Evolutionary conservation across 441 rosid species (phyloP), one percentile per base, ranked within the genome.

Genomic region (Viola pubescens): DNA sequence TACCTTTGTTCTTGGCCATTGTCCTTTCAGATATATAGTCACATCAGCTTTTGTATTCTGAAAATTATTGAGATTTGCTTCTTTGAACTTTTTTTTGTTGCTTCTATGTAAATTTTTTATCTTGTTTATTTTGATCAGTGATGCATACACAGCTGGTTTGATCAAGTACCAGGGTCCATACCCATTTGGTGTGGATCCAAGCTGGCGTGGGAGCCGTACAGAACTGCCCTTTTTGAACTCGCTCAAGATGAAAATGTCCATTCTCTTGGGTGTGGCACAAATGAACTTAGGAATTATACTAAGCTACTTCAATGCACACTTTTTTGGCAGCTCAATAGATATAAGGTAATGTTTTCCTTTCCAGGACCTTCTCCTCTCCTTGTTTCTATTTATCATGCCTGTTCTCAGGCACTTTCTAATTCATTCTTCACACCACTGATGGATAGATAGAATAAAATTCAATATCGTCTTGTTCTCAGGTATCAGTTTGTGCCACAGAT

Each of bases 171-270:
- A 64, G 69, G 95, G 84, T 79, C 73, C 95, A 43, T 92, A 89
- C 77, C 94, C 98, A 52, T 92, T 92, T 72, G 98, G 98, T 51
- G 95, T 92, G 52, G 98, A 92, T 84, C 98, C 98, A 61, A 84
- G 94, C 69, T 92, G 98, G 98, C 97, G 97, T 65, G 98, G 98
- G 76, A 92, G 97, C 77, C 97, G 98, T 69, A 19, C 95, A 12
- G 98, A 92, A 73, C 75, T 92, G 69, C 98, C 98, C 49, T 92
- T 87, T 75, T 57, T 92, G 62, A 92, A 89, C 74, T 92, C 98
- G 66, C 85, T 92, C 40, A 92, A 92, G 78, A 92, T 92, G 98
- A 92, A 92, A 84, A 87, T 92, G 98, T 92, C 98, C 56, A 89
- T 92, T 66, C 78, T 92, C 61, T 72, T 92, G 49, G 98, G 98